A percentile compares a stretch with the other conserved stretches of the same genome.
Evolutionary conservation across 1,139 yeast species (phyloP).

Genomic region (Kodamaea alishanica): DNA sequence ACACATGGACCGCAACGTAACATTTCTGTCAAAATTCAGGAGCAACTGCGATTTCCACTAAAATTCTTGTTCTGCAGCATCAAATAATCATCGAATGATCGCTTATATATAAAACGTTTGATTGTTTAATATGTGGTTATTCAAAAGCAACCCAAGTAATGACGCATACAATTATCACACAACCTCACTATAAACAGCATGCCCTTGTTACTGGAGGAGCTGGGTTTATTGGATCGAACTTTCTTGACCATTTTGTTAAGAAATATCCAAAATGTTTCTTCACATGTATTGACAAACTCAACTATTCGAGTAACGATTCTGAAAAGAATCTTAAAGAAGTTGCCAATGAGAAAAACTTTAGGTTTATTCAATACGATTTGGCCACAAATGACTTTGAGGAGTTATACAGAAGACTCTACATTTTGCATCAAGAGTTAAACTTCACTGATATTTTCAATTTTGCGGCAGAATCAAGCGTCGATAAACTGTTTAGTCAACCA

Average conservation of each 20-base stretch:
- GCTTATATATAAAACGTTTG: too few species aligned
- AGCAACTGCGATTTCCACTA: too few species aligned
- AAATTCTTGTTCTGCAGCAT: too few species aligned
- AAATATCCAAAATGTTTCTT: conserved; percentile 39
- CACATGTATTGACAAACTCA: conserved; percentile 48
- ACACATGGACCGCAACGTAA: too few species aligned
- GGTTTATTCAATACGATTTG: conserved; percentile 37
- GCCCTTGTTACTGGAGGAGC: conserved; percentile 57
- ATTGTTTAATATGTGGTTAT: too few species aligned
- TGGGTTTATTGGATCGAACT: conserved; percentile 56
- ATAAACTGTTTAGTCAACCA: conserved; percentile 48
- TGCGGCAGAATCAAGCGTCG: conserved; percentile 62
- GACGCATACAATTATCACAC: too few species aligned
- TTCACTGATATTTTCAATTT: conserved; percentile 42
- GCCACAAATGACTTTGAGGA: conserved; percentile 19
- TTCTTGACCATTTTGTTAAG: conserved; percentile 36
- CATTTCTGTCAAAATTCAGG: too few species aligned
- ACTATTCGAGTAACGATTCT: conserved; percentile 27
- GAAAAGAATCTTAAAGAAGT: conserved; percentile 23
- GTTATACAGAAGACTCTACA: conserved; percentile 6
- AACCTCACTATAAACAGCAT: conserved; percentile 4
- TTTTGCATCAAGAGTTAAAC: too few species aligned
- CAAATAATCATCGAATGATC: too few species aligned
- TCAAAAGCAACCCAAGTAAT: too few species aligned
- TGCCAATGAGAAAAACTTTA: conserved; percentile 20